Evolutionary conservation across 805 yeast species (phyloP), one percentile per base, ranked within the genome.

Genomic region (Spathaspora girioi): DNA sequence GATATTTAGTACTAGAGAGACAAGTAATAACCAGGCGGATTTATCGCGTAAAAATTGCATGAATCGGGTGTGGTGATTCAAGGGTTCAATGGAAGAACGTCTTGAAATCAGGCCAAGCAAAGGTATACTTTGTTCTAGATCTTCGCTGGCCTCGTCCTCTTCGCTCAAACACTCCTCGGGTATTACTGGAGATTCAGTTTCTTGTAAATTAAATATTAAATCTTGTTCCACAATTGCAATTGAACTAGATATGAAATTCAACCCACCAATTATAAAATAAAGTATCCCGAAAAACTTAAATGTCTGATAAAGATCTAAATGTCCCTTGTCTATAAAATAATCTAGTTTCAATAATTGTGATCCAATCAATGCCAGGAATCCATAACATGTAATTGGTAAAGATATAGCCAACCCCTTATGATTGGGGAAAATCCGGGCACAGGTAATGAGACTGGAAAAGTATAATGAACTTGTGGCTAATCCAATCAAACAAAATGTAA

Each of bases 321-420:
- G 56, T 17, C 53, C 54, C 18, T 55, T 54, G 12, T 50, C 54
- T 0, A 54, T 56, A 59, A 83, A 73, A 63, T 67, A 70, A 7
- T 57, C 56, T 20, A 77, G 62, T 53, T 76, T 79, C 63, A 81
- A 66, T 44, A 81, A 62, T 63, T 84, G 91, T 0, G 96, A 79
- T 3, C 88, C 86, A 46, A 92, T 67, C 50, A 94, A 71, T 1
- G 96, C 81, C 5, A 96, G 86, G 29, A 90, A 61, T 1, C 98
- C 99, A 66, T 87, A 92, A 55, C 86, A 86, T 0, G 96, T 81
- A 2, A 93, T 92, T 0, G 99, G 99, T 44, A 87, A 78, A 49
- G 96, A 86, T 43, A 93, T 89, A 31, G 96, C 87, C 50, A 93
- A 67, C 1, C 96, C 86, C 53, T 89, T 88, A 46, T 77, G 76